Evolutionary conservation across 2,329 filamentous ascomycete species (phyloP).

Genomic region (Fusarium miscanthi): DNA sequence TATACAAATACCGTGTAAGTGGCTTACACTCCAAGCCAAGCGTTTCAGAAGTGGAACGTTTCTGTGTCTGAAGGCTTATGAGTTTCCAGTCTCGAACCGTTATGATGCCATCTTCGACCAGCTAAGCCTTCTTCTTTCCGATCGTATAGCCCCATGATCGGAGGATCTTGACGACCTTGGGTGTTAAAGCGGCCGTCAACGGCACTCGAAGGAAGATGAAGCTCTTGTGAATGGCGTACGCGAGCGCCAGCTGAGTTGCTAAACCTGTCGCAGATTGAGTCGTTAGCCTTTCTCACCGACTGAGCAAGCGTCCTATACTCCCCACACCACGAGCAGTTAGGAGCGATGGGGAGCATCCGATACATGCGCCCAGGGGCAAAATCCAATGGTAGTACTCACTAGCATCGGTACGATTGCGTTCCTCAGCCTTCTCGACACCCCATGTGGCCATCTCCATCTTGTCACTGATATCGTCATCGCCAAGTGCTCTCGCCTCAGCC

Average conservation of each 20-base stretch:
- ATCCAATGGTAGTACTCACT: slow-evolving; percentile 68
- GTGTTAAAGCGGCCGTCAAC: slow-evolving; percentile 87
- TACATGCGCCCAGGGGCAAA: slow-evolving; percentile 17
- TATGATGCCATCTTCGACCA: slow-evolving; percentile 13
- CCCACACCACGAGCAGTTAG: slow-evolving; percentile 1
- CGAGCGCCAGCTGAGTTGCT: slow-evolving; percentile 86
- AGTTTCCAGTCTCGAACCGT: slow-evolving; percentile 19
- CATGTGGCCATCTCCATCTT: slow-evolving; percentile 64
- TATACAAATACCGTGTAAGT: slow-evolving; percentile 19
- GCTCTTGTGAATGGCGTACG: slow-evolving; percentile 97
- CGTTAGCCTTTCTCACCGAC: slow-evolving; percentile 39
- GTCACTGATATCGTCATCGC: slow-evolving; percentile 57
- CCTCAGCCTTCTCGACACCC: slow-evolving; percentile 73
- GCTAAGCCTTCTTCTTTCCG: slow-evolving; percentile 69
- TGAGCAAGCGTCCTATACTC: slow-evolving; percentile 9
- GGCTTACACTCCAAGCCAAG: slow-evolving; percentile 4
- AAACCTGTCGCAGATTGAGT: slow-evolving; percentile 58
- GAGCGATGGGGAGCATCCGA: slow-evolving; percentile 1
- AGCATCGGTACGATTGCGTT: slow-evolving; percentile 71
- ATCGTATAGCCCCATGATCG: slow-evolving; percentile 95
- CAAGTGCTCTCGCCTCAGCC: slow-evolving; percentile 56
- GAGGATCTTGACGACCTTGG: slow-evolving; percentile 91
- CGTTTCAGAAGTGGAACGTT: slow-evolving; percentile 17
- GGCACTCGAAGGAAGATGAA: slow-evolving; percentile 98
- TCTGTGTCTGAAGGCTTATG: slow-evolving; percentile 13